These are phyloP conservation scores for Parasarocladium wereldwijsianum DNA, from an alignment of 2,329 filamentous ascomycete genomes.

Conservation along the genomic window DNA sequence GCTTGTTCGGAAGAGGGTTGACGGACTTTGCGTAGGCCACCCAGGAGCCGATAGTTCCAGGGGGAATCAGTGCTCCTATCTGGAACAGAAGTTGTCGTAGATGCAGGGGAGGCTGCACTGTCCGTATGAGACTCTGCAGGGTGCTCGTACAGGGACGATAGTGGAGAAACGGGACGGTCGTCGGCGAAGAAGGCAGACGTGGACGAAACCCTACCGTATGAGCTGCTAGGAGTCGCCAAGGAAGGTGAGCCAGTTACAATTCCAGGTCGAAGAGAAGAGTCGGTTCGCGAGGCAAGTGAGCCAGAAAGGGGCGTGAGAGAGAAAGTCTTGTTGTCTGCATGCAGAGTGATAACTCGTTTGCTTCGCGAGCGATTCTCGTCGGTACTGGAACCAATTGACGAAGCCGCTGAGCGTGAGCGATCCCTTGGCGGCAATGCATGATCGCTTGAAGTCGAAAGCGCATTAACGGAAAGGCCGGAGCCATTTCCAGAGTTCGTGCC, in stretches of 20 bases:
- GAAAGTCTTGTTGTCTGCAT: slow-evolving; percentile 46
- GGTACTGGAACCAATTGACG: slow-evolving; percentile 8
- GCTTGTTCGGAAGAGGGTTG: slow-evolving; percentile 18
- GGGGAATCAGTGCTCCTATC: slow-evolving; percentile 19
- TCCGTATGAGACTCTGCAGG: slow-evolving; percentile 6
- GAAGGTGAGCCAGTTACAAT: slow-evolving; percentile 24
- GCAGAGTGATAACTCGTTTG: slow-evolving; percentile 29
- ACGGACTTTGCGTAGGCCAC: slow-evolving; percentile 37
- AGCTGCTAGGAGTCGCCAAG: slow-evolving; percentile 28
- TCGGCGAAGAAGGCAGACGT: slow-evolving; percentile 33
- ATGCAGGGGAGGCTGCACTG: slow-evolving; percentile 4
- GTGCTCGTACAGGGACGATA: slow-evolving; percentile 30
- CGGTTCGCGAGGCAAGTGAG: slow-evolving; percentile 13
- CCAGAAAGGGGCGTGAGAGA: slow-evolving; percentile 24
- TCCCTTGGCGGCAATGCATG: slow-evolving; percentile 8
- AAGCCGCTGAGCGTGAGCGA: slow-evolving; percentile 11
- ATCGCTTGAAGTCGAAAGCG: not conserved
- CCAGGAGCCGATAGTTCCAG: slow-evolving; percentile 39
- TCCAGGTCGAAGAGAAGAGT: slow-evolving; percentile 14
- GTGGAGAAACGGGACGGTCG: slow-evolving; percentile 31
- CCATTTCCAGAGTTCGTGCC: slow-evolving; percentile 4
- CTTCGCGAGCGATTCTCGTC: slow-evolving; percentile 3
- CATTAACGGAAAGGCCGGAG: slow-evolving; percentile 3
- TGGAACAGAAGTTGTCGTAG: slow-evolving; percentile 8
- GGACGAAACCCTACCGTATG: slow-evolving; percentile 27